A percentile compares a stretch with the other conserved stretches of the same genome.
Conservation (phyloP, 164 flowering plant species). For the Macadamia integrifolia region DNA sequence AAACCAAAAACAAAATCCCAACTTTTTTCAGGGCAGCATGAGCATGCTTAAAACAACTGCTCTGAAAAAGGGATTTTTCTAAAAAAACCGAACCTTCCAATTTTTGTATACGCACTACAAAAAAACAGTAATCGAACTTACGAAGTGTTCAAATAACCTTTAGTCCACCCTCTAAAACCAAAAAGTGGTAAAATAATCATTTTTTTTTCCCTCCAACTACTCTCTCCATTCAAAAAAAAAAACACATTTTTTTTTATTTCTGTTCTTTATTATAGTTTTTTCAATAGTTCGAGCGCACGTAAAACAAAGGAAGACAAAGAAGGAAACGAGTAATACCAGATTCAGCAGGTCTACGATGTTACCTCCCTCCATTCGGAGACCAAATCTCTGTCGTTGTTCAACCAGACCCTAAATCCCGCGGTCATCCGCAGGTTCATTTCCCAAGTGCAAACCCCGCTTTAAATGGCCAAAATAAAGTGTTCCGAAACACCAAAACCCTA, state of each 20-base stretch:
- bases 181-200: too few species aligned
- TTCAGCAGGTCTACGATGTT: conserved; percentile 53
- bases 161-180: too few species aligned
- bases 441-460: conserved; percentile 16
- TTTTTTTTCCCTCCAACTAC: too few species aligned
- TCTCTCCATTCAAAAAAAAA: neutral
- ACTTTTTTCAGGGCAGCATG: too few species aligned
- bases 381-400: conserved; percentile 48
- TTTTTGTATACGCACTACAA: too few species aligned
- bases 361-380: conserved; percentile 98
- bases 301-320: conserved; percentile 5
- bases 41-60: too few species aligned
- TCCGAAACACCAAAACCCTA: conserved; percentile 8
- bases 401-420: conserved; percentile 38
- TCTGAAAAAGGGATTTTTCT: too few species aligned
- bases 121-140: too few species aligned
- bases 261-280: too few species aligned
- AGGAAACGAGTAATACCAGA: conserved; percentile 51
- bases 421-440: conserved; percentile 43
- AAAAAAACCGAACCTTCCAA: too few species aligned
- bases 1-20: too few species aligned
- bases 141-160: too few species aligned
- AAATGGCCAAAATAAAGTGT: conserved; percentile 1
- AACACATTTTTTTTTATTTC: neutral
- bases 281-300: neutral